These are phyloP conservation scores for Colletotrichum coccodes DNA, from an alignment of 2,329 filamentous ascomycete genomes.

Conservation along the genomic window DNA sequence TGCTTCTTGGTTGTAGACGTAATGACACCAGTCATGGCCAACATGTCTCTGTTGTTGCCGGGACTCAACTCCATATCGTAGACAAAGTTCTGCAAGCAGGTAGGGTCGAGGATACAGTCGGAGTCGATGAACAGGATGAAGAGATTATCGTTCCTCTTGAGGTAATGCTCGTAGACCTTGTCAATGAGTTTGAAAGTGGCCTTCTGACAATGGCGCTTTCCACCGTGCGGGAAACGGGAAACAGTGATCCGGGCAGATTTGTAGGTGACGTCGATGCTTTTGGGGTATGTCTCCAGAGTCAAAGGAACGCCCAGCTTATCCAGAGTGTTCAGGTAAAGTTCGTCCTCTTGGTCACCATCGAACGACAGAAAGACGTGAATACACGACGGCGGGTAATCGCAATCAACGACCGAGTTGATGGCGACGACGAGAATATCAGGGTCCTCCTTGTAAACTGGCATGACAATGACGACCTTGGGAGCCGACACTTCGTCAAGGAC, in stretches of 20 bases:
- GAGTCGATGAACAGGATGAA: constrained; percentile 98
- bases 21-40: constrained; percentile 98
- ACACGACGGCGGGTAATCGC: constrained; percentile 91
- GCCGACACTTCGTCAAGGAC: constrained; percentile 86
- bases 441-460: constrained; percentile 96
- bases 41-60: constrained; percentile 89
- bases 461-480: constrained; percentile 94
- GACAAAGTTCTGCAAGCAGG: constrained; percentile 96
- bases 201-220: constrained; percentile 95
- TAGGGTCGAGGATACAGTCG: constrained; percentile 90
- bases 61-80: constrained; percentile 99
- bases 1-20: constrained; percentile 92
- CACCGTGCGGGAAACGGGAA: constrained; percentile 91
- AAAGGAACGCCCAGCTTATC: constrained; percentile 85
- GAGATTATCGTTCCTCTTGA: constrained; percentile 88
- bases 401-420: constrained; percentile 90
- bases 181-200: constrained; percentile 93
- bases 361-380: constrained; percentile 97
- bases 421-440: constrained; percentile 86
- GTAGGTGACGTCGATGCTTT: constrained; percentile 91
- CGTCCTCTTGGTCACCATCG: constrained; percentile 89
- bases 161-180: constrained; percentile 87
- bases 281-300: constrained; percentile 81
- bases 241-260: constrained; percentile 86
- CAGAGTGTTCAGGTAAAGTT: constrained; percentile 88